phyloP scores from a whole-genome alignment of 2,329 filamentous ascomycete species.

The Ophiocordyceps camponoti-saundersi region DNA sequence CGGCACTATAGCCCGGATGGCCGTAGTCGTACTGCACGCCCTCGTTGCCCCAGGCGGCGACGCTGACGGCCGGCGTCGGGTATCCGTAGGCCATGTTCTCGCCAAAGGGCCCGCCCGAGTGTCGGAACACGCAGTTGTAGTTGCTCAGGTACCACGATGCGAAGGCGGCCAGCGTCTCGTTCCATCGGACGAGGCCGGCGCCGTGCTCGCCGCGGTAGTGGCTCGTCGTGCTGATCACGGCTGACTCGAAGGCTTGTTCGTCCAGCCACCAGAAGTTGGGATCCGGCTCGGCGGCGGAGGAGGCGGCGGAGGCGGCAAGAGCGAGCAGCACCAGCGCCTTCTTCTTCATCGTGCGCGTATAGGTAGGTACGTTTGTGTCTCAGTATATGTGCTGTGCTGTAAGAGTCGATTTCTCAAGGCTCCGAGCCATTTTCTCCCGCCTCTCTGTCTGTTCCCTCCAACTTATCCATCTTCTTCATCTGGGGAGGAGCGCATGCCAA shows the following conservation, averaged over 20 bases:
- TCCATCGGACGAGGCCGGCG: slow-evolving; percentile 43
- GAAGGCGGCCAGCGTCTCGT: slow-evolving; percentile 40
- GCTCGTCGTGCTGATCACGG: slow-evolving; percentile 51
- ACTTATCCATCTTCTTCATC: background rate
- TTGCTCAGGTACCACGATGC: slow-evolving; percentile 31
- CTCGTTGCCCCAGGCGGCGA: slow-evolving; percentile 49
- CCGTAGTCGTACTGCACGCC: slow-evolving; percentile 39
- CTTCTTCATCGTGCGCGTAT: background rate
- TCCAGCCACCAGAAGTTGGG: background rate
- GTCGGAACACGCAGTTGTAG: slow-evolving; percentile 28
- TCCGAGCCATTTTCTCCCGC: background rate
- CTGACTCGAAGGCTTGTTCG: slow-evolving; percentile 22
- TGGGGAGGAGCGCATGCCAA: background rate
- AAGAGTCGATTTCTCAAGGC: too few species aligned
- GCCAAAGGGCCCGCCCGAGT: slow-evolving; percentile 47
- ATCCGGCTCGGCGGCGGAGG: background rate
- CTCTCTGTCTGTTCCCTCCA: background rate
- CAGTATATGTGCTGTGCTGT: too few species aligned
- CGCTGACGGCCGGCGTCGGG: slow-evolving; percentile 34
- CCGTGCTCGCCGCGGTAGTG: slow-evolving; percentile 46
- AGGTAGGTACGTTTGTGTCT: too few species aligned
- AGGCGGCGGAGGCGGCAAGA: background rate
- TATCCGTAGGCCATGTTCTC: slow-evolving; percentile 62
- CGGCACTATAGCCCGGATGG: slow-evolving; percentile 35
- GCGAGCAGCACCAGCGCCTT: background rate